Base-by-base conservation (phyloP, 139 green algal species). In the Chlorella vulgaris region DNA sequence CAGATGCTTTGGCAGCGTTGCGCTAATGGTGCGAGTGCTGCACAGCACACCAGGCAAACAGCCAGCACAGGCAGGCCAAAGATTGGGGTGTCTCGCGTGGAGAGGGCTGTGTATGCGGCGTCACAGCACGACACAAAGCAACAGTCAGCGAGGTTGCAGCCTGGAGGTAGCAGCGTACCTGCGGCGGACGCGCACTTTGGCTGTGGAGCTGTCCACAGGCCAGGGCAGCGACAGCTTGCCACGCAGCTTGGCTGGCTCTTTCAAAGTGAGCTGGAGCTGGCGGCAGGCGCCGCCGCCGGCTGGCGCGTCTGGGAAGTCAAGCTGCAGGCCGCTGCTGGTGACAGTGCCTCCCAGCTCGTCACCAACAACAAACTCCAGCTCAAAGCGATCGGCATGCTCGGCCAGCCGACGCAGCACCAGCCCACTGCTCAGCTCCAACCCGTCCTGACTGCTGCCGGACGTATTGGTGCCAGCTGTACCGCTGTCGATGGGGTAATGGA, bases 381-480 rank as follows among this genome's bases (percentile, higher is more conserved):
- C 67, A 38, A 28, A 74, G 0, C 26, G 40, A 35, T 74, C 67
- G 24, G 67, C 67, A 38, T 74, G 67, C 67, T 74, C 67, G 6
- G 67, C 40, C 38, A 74, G 67, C 67, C 35, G 21, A 7, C 22
- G 39, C 39, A 74, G 67, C 39, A 5, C 39, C 67, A 74, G 67
- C 24, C 67, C 67, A 5, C 21, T 42, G 67, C 67, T 60, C 26
- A 74, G 67, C 7, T 8, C 5, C 24, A 58, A 3, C 39, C 67
- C 67, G n/a, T n/a, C 7, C 3, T 24, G 58, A 6, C 21, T 29
- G 58, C n/a, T n/a, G n/a, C n/a, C n/a, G n/a, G n/a, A n/a, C n/a
- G n/a, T n/a, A n/a, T n/a, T n/a, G n/a, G n/a, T n/a, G n/a, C n/a
- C n/a, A n/a, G n/a, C n/a, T n/a, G n/a, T n/a, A n/a, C n/a, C n/a